These are phyloP conservation scores for Wallacemonas collosoma DNA, from an alignment of 208 protist genomes.

Conservation along the genomic window DNA sequence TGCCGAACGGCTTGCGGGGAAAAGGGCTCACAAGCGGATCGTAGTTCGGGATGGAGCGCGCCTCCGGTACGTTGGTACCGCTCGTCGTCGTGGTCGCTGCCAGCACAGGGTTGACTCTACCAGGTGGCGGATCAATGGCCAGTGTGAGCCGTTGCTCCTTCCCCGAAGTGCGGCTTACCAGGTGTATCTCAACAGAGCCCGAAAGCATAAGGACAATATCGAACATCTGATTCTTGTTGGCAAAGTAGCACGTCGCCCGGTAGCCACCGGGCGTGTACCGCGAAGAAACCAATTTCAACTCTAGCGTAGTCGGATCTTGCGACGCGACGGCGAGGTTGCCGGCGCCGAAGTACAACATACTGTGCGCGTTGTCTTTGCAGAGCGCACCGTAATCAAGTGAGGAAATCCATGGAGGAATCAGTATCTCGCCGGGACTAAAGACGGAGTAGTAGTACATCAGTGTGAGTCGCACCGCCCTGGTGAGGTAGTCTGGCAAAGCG, in stretches of 20 bases:
- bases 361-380: conserved; percentile 20
- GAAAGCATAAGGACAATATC: conserved; percentile 4
- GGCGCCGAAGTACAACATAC: conserved; percentile 24
- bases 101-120: neutral
- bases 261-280: conserved; percentile 11
- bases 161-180: neutral
- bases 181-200: neutral
- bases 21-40: neutral
- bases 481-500: neutral
- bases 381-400: conserved; percentile 19
- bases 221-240: conserved; percentile 30
- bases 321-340: conserved; percentile 18
- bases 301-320: neutral
- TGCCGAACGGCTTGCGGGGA: conserved; percentile 7
- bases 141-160: neutral
- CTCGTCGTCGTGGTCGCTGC: neutral
- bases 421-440: neutral
- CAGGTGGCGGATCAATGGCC: neutral
- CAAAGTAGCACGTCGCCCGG: conserved; percentile 37
- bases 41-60: neutral
- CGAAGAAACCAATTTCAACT: neutral
- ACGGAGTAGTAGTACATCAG: conserved; percentile 16
- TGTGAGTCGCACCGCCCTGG: neutral
- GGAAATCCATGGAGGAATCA: conserved; percentile 3
- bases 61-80: neutral